Base-by-base conservation (phyloP, 2,329 filamentous ascomycete genomes). In the Diaporthe helianthi region DNA sequence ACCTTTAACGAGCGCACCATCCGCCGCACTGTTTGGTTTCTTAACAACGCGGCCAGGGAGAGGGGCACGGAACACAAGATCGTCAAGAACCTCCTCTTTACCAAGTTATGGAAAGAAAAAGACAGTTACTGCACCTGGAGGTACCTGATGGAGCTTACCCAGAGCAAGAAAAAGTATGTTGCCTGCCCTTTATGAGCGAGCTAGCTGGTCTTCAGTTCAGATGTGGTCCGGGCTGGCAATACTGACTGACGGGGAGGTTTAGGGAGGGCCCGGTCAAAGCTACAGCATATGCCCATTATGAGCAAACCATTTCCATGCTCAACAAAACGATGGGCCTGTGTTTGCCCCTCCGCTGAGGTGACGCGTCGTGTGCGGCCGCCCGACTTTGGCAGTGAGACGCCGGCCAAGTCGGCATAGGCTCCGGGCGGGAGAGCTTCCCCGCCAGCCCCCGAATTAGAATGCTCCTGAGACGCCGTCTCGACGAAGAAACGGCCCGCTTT, bases 281-380 rank as follows among this genome's bases (percentile, higher is more conserved):
- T 26, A 77, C 78, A 8, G 79, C 83, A 8, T 90, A 85, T 76
- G 81, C 84, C 55, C 86, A 91, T 74, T 93, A 92, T 76, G 86
- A 93, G 66, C 87, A 87, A 80, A 93, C 90, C 9, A 77, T 94
- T 58, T 84, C 83, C 22, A 92, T 92, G 90, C 82, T 94, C 67
- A 94, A 94, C 75, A 88, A 90, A 76, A 89, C 85, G 8, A 90
- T 94, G 89, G 86, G 87, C 1, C 76, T 93, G 51, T 92, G 90
- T 75, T 77, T 91, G 69, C 84, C 86, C 69, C 88, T 69, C 22
- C 67, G 54, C 33, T 71, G 55, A 71, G 31, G 9, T 29, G 33
- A 36, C 33, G 31, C 31, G 17, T 24, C 31, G 51, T 52, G 8
- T 29, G 4, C 24, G 38, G 24, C 63, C 51, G 13, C 41, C 46